Percentiles rank a stretch among this genome's conserved stretches.
phyloP scores from a whole-genome alignment of 2,329 filamentous ascomycete genomes.

The Thelonectria blattea region DNA sequence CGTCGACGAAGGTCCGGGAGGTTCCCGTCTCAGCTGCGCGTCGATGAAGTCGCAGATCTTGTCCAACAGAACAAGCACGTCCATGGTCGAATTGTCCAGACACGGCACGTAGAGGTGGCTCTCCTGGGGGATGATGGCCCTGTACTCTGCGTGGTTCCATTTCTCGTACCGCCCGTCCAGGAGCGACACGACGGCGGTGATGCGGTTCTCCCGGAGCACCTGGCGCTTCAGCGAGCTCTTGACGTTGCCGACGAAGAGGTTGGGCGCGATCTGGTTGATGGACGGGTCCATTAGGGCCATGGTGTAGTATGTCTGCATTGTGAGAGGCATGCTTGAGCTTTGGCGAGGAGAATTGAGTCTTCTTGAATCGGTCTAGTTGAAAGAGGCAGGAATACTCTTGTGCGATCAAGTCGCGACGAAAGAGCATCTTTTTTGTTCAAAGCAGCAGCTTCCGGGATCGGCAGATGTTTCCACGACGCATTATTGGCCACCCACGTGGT shows the following conservation, averaged over 20 bases:
- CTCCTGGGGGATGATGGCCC: conserved; percentile 29
- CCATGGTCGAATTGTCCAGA: conserved; percentile 33
- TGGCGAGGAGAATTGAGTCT: neutral
- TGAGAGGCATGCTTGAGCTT: neutral
- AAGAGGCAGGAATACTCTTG: neutral
- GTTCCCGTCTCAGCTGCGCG: conserved; percentile 16
- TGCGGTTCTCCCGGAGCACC: conserved; percentile 30
- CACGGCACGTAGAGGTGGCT: conserved; percentile 35
- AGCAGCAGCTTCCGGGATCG: neutral
- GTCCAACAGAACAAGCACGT: conserved; percentile 32
- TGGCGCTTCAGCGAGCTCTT: conserved; percentile 32
- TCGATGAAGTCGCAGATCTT: conserved; percentile 39
- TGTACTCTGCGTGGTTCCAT: conserved; percentile 29
- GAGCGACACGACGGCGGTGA: conserved; percentile 36
- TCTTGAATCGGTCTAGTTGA: neutral
- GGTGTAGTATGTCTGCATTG: neutral
- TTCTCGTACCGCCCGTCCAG: conserved; percentile 26
- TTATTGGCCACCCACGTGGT: conserved; percentile 6
- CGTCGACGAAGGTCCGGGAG: neutral
- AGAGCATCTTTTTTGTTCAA: neutral
- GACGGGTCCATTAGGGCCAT: conserved; percentile 30
- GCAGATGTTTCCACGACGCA: conserved; percentile 5
- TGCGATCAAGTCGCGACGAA: neutral
- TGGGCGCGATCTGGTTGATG: conserved; percentile 30
- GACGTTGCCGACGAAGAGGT: conserved; percentile 35